These are phyloP conservation scores for Candolleomyces aberdarensis DNA, from an alignment of 768 basidiomycete species.

Conservation along the genomic window DNA sequence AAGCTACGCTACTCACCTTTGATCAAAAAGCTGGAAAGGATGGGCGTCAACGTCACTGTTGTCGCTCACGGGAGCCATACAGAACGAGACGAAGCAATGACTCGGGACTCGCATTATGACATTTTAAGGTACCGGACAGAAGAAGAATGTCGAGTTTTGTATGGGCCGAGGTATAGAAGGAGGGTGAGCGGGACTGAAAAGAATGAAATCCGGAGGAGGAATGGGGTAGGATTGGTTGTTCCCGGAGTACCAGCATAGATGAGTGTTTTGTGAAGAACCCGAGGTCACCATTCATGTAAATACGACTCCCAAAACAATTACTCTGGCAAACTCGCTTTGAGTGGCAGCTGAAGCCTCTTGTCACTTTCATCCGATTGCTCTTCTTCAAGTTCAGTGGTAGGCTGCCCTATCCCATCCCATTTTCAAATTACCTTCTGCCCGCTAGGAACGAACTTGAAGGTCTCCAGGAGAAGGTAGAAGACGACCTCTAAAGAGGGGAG, in stretches of 20 bases:
- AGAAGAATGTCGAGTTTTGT: conserved; percentile 18
- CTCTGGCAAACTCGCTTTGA: background rate
- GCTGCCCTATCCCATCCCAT: conserved; percentile 1
- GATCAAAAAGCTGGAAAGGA: background rate
- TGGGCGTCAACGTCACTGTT: background rate
- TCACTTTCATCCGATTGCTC: background rate
- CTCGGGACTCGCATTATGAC: conserved; percentile 26
- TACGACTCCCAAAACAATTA: background rate
- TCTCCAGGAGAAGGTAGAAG: conserved; percentile 4
- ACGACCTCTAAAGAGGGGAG: conserved; percentile 6
- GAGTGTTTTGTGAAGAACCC: too few species aligned
- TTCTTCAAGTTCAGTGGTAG: conserved; percentile 3
- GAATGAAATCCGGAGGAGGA: conserved; percentile 24
- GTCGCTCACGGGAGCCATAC: background rate
- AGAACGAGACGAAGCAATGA: conserved; percentile 26
- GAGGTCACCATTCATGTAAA: too few species aligned
- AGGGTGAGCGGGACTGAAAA: conserved; percentile 24
- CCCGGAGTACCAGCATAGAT: too few species aligned
- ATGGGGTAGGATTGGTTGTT: conserved; percentile 13
- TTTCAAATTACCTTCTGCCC: conserved; percentile 8
- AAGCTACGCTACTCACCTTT: too few species aligned
- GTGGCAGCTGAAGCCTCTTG: background rate
- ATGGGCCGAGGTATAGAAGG: conserved; percentile 17
- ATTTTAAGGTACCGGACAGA: conserved; percentile 25
- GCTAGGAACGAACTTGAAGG: conserved; percentile 1